Conservation (phyloP, 2,329 filamentous ascomycete genomes). For the Fusarium incarnatum region DNA sequence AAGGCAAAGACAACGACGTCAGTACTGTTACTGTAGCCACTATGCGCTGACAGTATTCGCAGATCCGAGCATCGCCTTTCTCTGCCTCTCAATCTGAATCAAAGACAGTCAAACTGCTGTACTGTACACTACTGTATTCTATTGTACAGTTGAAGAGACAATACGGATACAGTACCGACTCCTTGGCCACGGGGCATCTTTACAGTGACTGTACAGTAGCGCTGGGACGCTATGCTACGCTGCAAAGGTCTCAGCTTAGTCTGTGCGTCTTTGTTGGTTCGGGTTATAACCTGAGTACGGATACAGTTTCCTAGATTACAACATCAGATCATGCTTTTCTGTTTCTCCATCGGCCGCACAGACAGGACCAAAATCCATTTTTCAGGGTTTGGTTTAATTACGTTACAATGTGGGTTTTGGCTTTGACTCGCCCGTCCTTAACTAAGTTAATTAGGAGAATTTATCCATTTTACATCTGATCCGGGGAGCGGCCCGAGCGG, state of each 20-base stretch:
- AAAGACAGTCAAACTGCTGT: conserved; percentile 16
- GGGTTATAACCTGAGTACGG: not conserved
- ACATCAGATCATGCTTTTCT: conserved; percentile 29
- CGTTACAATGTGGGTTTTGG: not conserved
- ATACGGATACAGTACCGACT: conserved; percentile 34
- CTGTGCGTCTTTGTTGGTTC: conserved; percentile 25
- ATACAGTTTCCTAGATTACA: not conserved
- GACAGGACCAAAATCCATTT: not conserved
- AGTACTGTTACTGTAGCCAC: conserved; percentile 7
- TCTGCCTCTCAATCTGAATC: not conserved
- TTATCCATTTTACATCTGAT: conserved; percentile 11
- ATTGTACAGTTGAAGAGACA: conserved; percentile 1
- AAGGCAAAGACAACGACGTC: not conserved
- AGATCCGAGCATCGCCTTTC: not conserved
- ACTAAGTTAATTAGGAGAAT: not conserved
- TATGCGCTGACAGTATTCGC: conserved; percentile 1
- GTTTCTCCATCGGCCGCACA: not conserved
- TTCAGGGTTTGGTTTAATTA: not conserved
- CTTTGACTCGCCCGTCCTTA: conserved; percentile 8
- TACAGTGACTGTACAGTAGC: not conserved
- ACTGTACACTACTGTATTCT: not conserved
- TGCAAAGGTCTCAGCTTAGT: conserved; percentile 7
- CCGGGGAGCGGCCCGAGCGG: conserved; percentile 36
- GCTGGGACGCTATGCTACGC: not conserved
- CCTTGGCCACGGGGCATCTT: conserved; percentile 33